A percentile compares a stretch with the other conserved stretches of the same genome.
Conservation (phyloP, 1,139 yeast genomes). For the Hyphopichia buzzinii region DNA sequence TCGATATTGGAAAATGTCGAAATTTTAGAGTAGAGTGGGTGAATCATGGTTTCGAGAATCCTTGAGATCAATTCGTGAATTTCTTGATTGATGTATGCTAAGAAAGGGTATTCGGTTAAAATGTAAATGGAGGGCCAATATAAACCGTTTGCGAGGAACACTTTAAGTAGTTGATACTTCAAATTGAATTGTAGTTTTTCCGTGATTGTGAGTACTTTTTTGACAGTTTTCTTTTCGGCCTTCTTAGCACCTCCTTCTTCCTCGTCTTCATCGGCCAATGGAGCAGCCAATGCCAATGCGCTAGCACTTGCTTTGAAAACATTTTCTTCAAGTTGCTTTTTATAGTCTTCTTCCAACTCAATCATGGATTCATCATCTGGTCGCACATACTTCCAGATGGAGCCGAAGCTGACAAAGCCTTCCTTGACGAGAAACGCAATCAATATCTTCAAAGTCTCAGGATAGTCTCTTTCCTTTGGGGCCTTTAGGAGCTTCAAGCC, state of each 20-base stretch:
- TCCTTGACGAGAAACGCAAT: slow-evolving; percentile 61
- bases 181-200: slow-evolving; percentile 21
- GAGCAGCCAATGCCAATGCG: slow-evolving; percentile 87
- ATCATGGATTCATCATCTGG: slow-evolving; percentile 46
- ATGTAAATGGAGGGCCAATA: slow-evolving; percentile 63
- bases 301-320: slow-evolving; percentile 68
- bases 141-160: slow-evolving; percentile 60
- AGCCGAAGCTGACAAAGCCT: slow-evolving; percentile 65
- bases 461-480: slow-evolving; percentile 30
- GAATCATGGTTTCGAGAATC: slow-evolving; percentile 49
- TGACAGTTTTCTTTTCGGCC: slow-evolving; percentile 6
- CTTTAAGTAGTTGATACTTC: slow-evolving; percentile 45
- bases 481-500: slow-evolving; percentile 52
- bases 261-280: slow-evolving; percentile 67
- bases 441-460: slow-evolving; percentile 47
- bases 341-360: slow-evolving; percentile 43
- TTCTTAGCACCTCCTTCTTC: slow-evolving; percentile 20
- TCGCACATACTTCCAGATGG: slow-evolving; percentile 54
- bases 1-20: slow-evolving; percentile 18
- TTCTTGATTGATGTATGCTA: slow-evolving; percentile 56
- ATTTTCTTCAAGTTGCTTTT: slow-evolving; percentile 55
- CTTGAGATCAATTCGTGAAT: slow-evolving; percentile 50
- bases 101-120: slow-evolving; percentile 59
- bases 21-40: slow-evolving; percentile 43
- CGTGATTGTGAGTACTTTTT: slow-evolving; percentile 9